These are phyloP conservation scores for Lactifluus pinguis DNA, from an alignment of 768 basidiomycete species.

Conservation along the genomic window DNA sequence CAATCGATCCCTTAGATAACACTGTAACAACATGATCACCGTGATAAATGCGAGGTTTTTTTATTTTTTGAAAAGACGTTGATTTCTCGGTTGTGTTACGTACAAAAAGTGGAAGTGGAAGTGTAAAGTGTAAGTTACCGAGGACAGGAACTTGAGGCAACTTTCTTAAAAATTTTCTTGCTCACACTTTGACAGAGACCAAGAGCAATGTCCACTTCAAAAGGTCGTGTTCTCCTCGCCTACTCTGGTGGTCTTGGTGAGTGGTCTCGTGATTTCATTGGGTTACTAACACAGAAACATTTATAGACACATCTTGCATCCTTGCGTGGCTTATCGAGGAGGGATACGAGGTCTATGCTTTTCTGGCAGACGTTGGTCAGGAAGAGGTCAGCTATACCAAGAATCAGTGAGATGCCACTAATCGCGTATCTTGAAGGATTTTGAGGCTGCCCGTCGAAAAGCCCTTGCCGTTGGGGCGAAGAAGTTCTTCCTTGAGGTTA, in stretches of 20 bases:
- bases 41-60: too few species aligned
- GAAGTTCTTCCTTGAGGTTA: conserved; percentile 86
- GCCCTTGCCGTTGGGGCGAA: conserved; percentile 89
- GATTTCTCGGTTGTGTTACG: too few species aligned
- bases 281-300: background rate
- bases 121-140: too few species aligned
- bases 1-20: too few species aligned
- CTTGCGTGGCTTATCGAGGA: conserved; percentile 98
- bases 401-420: conserved; percentile 9
- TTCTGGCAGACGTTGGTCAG: conserved; percentile 94
- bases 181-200: background rate
- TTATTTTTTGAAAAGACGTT: too few species aligned
- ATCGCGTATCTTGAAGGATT: conserved; percentile 51
- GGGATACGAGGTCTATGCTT: conserved; percentile 94
- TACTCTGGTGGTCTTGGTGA: conserved; percentile 97
- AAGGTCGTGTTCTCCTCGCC: conserved; percentile 88
- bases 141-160: too few species aligned
- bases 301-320: conserved; percentile 93
- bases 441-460: conserved; percentile 83
- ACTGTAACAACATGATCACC: too few species aligned
- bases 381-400: conserved; percentile 53
- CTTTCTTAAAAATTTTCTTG: too few species aligned
- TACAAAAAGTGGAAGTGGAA: too few species aligned
- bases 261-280: conserved; percentile 25
- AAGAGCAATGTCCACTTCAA: conserved; percentile 35